Evolutionary conservation across 768 basidiomycete species (phyloP), one percentile per base, ranked within the genome.

Genomic region (Tylopilus felleus): DNA sequence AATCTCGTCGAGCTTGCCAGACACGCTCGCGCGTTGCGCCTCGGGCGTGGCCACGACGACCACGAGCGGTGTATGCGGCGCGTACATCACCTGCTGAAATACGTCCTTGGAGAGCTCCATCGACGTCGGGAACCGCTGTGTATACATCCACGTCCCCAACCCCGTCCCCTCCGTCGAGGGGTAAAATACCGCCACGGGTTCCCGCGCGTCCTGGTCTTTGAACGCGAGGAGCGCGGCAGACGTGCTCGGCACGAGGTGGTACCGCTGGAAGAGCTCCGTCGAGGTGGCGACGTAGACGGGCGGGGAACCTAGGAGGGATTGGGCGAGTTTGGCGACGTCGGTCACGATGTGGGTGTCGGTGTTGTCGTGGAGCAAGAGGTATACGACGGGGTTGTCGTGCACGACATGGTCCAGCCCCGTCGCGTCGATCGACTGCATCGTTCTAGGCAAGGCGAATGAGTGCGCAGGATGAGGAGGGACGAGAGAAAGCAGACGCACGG

Each of bases 1-100:
- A 7, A 86, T 74, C 57, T 80, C 79, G 25, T 62, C 72, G 14
- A 86, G 66, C 47, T 75, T 75, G 49, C 75, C 72, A 23, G 74
- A 69, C 6, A 87, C 78, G 42, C 71, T 69, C 8, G 69, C 73
- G 22, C 64, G 74, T 33, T 73, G 67, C 0, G 61, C 63, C 0
- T 65, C 53, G 0, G 75, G 74, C 7, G 77, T 76, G 3, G 82
- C 81, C 14, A 79, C 86, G 47, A 98, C 79, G 7, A 94, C 86
- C 2, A 98, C 90, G 13, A 93, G 77, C 1, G 92, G 89, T 5
- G 75, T 68, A 23, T 86, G 80, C 0, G 84, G 82, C 12, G 87
- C 84, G 47, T 88, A 86, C 92, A 98, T 95, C 40, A 97, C 82
- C 12, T 77, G 79, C 59, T 90, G 85, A 77, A 93, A 97, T 4